Conservation (phyloP, 352 stramenopile species). For the Pythium vanterpoolii region DNA sequence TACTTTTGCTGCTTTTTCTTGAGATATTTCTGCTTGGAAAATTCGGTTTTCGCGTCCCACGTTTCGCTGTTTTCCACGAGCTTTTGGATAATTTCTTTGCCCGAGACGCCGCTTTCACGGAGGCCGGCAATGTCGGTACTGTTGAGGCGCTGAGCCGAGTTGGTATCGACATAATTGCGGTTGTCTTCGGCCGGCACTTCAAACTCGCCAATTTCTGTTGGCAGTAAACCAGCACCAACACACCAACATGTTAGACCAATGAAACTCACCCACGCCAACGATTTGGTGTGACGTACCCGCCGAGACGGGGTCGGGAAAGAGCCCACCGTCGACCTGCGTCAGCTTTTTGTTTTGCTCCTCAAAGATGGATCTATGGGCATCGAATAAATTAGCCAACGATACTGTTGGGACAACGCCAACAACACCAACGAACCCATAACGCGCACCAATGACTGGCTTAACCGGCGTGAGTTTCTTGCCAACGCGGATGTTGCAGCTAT, state of each 20-base stretch:
- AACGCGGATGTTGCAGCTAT: conserved; percentile 55
- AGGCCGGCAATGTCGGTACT: conserved; percentile 62
- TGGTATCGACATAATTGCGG: conserved; percentile 81
- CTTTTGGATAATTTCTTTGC: conserved; percentile 89
- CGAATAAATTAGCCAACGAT: not conserved
- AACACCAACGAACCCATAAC: conserved; percentile 46
- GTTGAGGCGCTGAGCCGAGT: conserved; percentile 80
- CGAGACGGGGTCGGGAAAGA: conserved; percentile 81
- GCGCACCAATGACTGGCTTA: conserved; percentile 67
- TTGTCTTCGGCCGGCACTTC: conserved; percentile 79
- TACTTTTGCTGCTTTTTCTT: conserved; percentile 95
- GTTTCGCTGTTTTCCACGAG: conserved; percentile 94
- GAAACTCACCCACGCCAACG: not conserved
- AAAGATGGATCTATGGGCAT: conserved; percentile 56
- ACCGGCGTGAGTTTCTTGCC: conserved; percentile 76
- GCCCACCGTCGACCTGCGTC: conserved; percentile 58
- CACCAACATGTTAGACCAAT: not conserved
- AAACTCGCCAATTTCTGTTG: conserved; percentile 69
- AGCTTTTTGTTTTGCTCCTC: conserved; percentile 84
- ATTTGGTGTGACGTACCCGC: conserved; percentile 32
- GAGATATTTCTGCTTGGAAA: conserved; percentile 96
- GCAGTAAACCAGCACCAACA: not conserved
- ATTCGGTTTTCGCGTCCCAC: conserved; percentile 94
- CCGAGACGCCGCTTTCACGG: conserved; percentile 63
- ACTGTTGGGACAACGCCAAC: not conserved